These are phyloP conservation scores for Hyphodiscus sp. DNA, from an alignment of 2,329 filamentous ascomycete species.

Conservation along the genomic window DNA sequence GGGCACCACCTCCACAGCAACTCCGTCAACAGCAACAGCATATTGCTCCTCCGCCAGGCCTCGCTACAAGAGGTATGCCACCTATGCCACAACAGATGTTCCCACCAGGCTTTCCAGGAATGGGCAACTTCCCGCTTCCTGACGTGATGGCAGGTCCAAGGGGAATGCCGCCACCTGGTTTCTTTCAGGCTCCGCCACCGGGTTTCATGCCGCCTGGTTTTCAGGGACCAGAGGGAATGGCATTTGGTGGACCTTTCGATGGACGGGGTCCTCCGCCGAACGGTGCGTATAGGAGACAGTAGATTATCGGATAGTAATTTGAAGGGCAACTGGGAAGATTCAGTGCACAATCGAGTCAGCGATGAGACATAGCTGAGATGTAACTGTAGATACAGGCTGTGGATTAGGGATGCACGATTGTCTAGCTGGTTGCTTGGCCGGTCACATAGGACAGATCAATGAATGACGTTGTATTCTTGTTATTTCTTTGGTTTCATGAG, in stretches of 20 bases:
- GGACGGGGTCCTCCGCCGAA: conserved; percentile 45
- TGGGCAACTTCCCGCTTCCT: conserved; percentile 39
- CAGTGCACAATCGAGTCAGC: neutral
- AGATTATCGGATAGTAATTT: conserved; percentile 2
- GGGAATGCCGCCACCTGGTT: conserved; percentile 42
- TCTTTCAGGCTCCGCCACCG: conserved; percentile 39
- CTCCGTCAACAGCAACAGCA: conserved; percentile 36
- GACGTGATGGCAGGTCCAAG: conserved; percentile 37
- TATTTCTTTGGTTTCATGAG: too few species aligned
- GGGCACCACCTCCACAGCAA: conserved; percentile 26
- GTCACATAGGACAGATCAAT: neutral
- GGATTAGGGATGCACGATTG: neutral
- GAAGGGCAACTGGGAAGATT: neutral
- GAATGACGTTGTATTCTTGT: too few species aligned
- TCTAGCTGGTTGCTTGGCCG: neutral
- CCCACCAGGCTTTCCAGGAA: conserved; percentile 51
- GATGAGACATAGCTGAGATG: neutral
- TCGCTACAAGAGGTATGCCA: conserved; percentile 41
- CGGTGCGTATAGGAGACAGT: conserved; percentile 37
- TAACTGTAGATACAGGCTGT: neutral
- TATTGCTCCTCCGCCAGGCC: conserved; percentile 57
- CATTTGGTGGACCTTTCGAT: conserved; percentile 47
- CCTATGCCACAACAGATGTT: conserved; percentile 49
- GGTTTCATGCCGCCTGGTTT: conserved; percentile 49
- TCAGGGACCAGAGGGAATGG: conserved; percentile 45